These are phyloP conservation scores for Chaetomiaceae sp. DNA, from an alignment of 2,329 filamentous ascomycete species.

Conservation along the genomic window DNA sequence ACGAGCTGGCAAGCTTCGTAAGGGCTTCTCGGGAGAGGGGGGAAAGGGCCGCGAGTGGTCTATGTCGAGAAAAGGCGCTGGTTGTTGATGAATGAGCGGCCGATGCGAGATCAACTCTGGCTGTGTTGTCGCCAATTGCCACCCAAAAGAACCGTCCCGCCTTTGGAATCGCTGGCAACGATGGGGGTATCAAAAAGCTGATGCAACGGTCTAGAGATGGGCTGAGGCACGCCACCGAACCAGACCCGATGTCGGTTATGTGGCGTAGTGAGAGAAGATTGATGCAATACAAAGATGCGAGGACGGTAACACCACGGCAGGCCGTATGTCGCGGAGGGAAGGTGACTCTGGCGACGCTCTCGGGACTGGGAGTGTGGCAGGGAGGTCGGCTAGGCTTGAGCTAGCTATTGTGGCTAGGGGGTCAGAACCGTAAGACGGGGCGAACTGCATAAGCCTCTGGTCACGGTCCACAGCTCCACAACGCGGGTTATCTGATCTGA, in stretches of 20 bases:
- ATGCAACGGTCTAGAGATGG: not conserved
- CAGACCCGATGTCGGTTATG: not conserved
- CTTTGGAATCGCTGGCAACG: not conserved
- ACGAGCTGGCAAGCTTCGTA: not conserved
- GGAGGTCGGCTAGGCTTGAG: not conserved
- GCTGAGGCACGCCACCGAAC: constrained; percentile 14
- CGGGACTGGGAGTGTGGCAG: constrained; percentile 2
- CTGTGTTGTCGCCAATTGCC: too few relatives aligned
- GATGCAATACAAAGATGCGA: not conserved
- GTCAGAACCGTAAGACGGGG: not conserved
- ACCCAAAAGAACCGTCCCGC: not conserved
- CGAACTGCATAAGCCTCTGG: constrained; percentile 3
- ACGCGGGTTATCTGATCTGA: constrained; percentile 20
- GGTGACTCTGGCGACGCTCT: not conserved
- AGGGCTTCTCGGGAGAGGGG: not conserved
- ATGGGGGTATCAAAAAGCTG: not conserved
- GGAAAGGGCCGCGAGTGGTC: not conserved
- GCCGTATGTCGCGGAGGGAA: not conserved
- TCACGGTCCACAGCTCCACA: constrained; percentile 11
- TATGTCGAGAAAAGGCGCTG: too few relatives aligned
- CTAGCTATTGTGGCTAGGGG: not conserved
- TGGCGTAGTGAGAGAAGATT: not conserved
- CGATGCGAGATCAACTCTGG: too few relatives aligned
- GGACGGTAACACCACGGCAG: constrained; percentile 4
- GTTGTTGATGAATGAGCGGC: too few relatives aligned